phyloP scores from a whole-genome alignment of 2,329 filamentous ascomycete species.

The Colletotrichum lentis region DNA sequence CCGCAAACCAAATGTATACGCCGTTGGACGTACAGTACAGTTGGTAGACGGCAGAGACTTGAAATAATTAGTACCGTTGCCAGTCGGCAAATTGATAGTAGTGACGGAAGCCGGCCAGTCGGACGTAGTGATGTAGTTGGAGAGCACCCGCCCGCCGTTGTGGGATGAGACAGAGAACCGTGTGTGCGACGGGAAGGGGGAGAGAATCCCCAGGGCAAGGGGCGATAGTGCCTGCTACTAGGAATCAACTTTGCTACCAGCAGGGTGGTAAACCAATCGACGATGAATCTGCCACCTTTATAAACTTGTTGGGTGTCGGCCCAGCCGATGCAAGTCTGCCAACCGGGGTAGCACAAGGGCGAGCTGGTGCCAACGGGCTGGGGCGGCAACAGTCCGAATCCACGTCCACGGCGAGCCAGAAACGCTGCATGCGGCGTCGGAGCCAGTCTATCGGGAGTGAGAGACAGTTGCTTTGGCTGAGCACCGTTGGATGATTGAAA shows the following conservation, averaged over 20 bases:
- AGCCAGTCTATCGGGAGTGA: not conserved
- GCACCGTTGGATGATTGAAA: not conserved
- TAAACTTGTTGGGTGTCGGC: constrained; percentile 9
- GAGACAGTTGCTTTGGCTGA: not conserved
- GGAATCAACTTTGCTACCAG: constrained; percentile 22
- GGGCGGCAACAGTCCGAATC: constrained; percentile 17
- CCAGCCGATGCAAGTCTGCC: constrained; percentile 4
- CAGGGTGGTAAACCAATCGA: constrained; percentile 21
- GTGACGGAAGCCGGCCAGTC: not conserved
- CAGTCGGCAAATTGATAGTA: not conserved
- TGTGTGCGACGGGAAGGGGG: not conserved
- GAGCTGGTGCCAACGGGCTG: constrained; percentile 23
- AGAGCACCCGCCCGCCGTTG: not conserved
- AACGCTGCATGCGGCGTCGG: constrained; percentile 13
- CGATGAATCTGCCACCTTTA: constrained; percentile 1
- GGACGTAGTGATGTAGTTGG: not conserved
- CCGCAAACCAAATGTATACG: not conserved
- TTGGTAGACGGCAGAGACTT: not conserved
- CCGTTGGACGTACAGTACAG: not conserved
- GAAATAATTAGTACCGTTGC: not conserved
- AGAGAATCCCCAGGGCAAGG: not conserved
- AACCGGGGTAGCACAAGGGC: constrained; percentile 15
- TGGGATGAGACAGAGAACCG: not conserved
- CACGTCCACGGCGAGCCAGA: constrained; percentile 14
- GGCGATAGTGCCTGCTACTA: constrained; percentile 9